These are phyloP conservation scores for Ormosia emarginata DNA, from an alignment of 306 rosid genomes.

Conservation along the genomic window DNA sequence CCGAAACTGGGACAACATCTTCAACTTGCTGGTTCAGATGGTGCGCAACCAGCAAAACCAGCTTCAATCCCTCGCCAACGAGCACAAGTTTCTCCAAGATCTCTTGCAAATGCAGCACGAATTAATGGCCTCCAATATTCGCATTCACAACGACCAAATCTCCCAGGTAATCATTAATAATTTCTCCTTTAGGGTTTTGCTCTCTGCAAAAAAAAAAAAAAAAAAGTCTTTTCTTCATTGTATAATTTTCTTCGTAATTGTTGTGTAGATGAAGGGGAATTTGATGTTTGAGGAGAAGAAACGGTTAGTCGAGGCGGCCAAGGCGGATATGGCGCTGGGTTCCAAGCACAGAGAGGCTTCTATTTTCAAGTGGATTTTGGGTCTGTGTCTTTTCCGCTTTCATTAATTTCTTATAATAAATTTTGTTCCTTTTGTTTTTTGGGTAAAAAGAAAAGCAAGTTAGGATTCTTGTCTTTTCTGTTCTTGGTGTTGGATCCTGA, in stretches of 20 bases:
- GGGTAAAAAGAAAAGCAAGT: not conserved
- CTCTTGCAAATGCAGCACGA: constrained; percentile 52
- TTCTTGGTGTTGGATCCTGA: constrained; percentile 14
- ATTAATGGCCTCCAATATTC: constrained; percentile 54
- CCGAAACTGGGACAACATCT: constrained; percentile 57
- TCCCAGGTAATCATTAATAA: constrained; percentile 37
- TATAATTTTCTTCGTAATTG: not conserved
- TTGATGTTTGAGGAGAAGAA: constrained; percentile 44
- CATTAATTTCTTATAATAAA: not conserved
- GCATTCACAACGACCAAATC: constrained; percentile 38
- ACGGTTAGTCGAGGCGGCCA: constrained; percentile 41
- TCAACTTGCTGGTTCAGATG: constrained; percentile 52
- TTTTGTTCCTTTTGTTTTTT: not conserved
- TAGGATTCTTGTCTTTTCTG: not conserved
- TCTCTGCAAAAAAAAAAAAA: not conserved
- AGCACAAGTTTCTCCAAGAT: constrained; percentile 55
- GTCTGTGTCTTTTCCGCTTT: constrained; percentile 39
- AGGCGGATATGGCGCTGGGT: constrained; percentile 46
- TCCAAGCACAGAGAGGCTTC: constrained; percentile 50
- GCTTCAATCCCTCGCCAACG: constrained; percentile 52
- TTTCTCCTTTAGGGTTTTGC: constrained; percentile 30
- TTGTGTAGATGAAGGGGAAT: constrained; percentile 46
- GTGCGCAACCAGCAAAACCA: constrained; percentile 54
- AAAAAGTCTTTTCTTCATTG: not conserved
- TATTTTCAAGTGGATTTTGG: constrained; percentile 43